Evolutionary conservation across 495 filamentous ascomycete species (phyloP).

Genomic region (Thozetella sp.): DNA sequence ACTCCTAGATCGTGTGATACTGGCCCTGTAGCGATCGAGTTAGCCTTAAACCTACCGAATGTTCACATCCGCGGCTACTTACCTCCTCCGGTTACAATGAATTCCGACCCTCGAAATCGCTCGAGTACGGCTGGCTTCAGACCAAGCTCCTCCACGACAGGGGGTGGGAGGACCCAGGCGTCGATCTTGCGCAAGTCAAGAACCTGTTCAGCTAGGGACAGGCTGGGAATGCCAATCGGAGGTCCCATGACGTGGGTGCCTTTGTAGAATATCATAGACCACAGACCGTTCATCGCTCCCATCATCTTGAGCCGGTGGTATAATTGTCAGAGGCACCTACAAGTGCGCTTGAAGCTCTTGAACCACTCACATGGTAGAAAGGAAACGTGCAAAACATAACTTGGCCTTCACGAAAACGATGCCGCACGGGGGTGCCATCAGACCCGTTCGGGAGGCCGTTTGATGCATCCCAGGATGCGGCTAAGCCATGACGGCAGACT

Average conservation of each 20-base stretch:
- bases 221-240: constrained; percentile 22
- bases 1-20: neutral
- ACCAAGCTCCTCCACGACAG: constrained; percentile 32
- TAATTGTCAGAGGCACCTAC: neutral
- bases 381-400: neutral
- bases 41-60: neutral
- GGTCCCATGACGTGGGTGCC: neutral
- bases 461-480: constrained; percentile 32
- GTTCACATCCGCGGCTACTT: constrained; percentile 11
- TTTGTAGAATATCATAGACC: neutral
- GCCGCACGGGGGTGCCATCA: constrained; percentile 15
- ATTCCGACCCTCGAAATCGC: constrained; percentile 19
- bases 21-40: neutral
- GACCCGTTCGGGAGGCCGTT: constrained; percentile 1
- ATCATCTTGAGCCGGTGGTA: neutral
- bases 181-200: constrained; percentile 23
- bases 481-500: constrained; percentile 36
- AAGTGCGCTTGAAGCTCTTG: neutral
- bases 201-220: constrained; percentile 17
- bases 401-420: constrained; percentile 4
- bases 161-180: constrained; percentile 23
- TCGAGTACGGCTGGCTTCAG: constrained; percentile 17
- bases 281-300: neutral
- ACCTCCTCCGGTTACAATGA: constrained; percentile 30
- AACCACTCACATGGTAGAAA: neutral